A percentile compares a stretch with the other conserved stretches of the same genome.
These are phyloP conservation scores for Plasmodium chabaudi DNA, from an alignment of 169 alveolate species.

Conservation along the genomic window DNA sequence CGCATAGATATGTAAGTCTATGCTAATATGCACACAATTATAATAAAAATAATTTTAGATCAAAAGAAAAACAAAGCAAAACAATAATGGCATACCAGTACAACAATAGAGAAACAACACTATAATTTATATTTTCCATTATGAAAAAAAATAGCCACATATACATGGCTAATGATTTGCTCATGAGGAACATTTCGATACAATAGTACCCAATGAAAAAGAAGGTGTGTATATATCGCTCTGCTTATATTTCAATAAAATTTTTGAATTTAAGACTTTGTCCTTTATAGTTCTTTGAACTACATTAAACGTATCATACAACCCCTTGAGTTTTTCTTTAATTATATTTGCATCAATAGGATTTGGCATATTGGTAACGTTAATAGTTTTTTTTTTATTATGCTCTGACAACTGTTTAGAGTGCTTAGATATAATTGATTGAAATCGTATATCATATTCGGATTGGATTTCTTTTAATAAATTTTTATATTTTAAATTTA, in stretches of 20 bases:
- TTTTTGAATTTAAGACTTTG: conserved; percentile 35
- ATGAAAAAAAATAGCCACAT: background rate
- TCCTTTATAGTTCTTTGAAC: conserved; percentile 70
- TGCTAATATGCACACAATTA: background rate
- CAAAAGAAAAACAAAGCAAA: background rate
- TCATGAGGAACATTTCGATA: conserved; percentile 40
- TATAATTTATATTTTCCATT: background rate
- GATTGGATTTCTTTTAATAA: conserved; percentile 42
- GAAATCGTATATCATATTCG: conserved; percentile 33
- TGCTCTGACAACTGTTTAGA: conserved; percentile 10
- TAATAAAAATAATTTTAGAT: background rate
- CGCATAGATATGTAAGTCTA: too few species aligned
- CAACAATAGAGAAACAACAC: background rate
- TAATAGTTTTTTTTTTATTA: conserved; percentile 17
- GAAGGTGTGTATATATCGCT: conserved; percentile 68
- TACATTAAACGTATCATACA: conserved; percentile 66
- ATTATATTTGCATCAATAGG: conserved; percentile 38
- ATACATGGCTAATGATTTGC: background rate
- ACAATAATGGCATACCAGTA: background rate
- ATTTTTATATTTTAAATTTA: conserved; percentile 37
- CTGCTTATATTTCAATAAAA: conserved; percentile 45
- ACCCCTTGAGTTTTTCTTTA: conserved; percentile 20
- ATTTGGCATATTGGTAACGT: conserved; percentile 23
- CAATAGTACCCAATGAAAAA: conserved; percentile 47
- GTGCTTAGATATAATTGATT: conserved; percentile 20